Conservation (phyloP, 23 red algal genomes). For the Gracilariopsis chorda region DNA sequence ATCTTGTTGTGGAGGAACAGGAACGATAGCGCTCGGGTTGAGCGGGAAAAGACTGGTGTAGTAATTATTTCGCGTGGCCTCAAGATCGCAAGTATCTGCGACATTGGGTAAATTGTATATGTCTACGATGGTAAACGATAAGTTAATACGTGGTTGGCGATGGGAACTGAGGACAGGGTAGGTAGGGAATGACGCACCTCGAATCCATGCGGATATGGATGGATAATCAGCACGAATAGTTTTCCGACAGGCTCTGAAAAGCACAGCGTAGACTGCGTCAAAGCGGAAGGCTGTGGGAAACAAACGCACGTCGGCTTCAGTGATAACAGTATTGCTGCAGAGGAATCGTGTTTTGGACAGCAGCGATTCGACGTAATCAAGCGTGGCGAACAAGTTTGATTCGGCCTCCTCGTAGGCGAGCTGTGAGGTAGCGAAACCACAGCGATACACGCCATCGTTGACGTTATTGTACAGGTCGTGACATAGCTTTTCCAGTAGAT, state of each 20-base stretch:
- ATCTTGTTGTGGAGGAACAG: constrained; percentile 45
- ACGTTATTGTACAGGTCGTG: constrained; percentile 33
- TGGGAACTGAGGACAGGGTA: not conserved
- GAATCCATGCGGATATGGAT: constrained; percentile 48
- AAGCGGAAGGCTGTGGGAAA: constrained; percentile 94
- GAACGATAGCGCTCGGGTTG: constrained; percentile 94
- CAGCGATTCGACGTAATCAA: constrained; percentile 63
- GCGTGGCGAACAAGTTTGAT: constrained; percentile 40
- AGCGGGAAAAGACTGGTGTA: constrained; percentile 83
- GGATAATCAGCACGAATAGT: constrained; percentile 80
- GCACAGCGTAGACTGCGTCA: constrained; percentile 77
- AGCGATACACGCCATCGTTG: constrained; percentile 96
- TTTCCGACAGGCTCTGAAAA: constrained; percentile 78
- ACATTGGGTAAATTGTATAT: constrained; percentile 78
- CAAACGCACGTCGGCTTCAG: constrained; percentile 82
- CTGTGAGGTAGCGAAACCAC: constrained; percentile 91
- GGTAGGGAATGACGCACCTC: constrained; percentile 16
- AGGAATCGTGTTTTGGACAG: constrained; percentile 55
- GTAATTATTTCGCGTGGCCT: constrained; percentile 73
- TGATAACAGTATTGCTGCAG: constrained; percentile 43
- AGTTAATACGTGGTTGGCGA: not conserved
- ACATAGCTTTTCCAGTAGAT: constrained; percentile 37
- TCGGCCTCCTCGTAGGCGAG: constrained; percentile 70
- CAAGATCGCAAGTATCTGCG: constrained; percentile 68
- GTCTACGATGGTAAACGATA: constrained; percentile 4